phyloP scores from a whole-genome alignment of 208 protist species.

The Leishmania tropica region DNA sequence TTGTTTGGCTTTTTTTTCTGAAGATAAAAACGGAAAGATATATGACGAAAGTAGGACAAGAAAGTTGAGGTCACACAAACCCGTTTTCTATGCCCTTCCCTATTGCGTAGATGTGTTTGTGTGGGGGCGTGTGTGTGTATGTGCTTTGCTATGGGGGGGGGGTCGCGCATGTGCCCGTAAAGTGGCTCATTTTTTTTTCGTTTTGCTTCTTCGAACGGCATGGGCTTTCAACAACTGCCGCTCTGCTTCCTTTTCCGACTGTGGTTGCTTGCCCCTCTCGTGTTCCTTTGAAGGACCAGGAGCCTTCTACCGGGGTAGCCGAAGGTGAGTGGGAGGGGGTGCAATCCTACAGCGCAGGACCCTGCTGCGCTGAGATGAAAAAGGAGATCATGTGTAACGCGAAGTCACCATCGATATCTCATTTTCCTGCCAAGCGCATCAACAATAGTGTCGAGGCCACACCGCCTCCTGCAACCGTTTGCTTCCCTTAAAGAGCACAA shows the following conservation, averaged over 20 bases:
- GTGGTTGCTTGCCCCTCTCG: conserved; percentile 13
- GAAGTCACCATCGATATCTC: conserved; percentile 4
- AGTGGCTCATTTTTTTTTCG: not conserved
- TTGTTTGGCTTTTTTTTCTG: not conserved
- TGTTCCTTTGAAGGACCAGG: not conserved
- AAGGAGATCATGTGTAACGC: not conserved
- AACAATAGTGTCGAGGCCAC: not conserved
- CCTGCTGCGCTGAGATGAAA: not conserved
- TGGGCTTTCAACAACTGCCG: conserved; percentile 1
- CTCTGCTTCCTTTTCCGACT: not conserved
- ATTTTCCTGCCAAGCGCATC: not conserved
- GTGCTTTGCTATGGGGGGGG: not conserved
- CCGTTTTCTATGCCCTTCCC: not conserved
- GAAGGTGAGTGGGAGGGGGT: not conserved
- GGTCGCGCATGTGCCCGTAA: not conserved
- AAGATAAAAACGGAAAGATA: not conserved
- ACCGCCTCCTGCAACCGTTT: not conserved
- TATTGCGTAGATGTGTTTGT: not conserved
- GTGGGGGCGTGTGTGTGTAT: not conserved
- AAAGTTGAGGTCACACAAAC: not conserved
- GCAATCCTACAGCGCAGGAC: not conserved
- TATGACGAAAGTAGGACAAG: not conserved
- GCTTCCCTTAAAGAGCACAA: not conserved
- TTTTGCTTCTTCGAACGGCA: not conserved
- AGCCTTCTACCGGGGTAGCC: not conserved